Evolutionary conservation across 2,329 filamentous ascomycete species (phyloP).

Genomic region (Leptoxyphium fumago): DNA sequence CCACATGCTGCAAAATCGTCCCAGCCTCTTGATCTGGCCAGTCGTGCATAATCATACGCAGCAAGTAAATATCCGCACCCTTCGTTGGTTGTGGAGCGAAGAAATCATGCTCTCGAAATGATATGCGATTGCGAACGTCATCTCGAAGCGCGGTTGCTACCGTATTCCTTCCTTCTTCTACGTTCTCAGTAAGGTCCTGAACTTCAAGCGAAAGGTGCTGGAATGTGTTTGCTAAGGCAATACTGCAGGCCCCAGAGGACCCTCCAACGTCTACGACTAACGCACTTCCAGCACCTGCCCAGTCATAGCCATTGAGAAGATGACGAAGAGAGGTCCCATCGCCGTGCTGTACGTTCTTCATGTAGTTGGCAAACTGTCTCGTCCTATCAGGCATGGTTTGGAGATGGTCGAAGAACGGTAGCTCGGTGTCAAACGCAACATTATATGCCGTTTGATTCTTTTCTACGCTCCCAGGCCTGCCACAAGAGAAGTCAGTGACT

Average conservation of each 20-base stretch:
- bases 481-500: too few species aligned
- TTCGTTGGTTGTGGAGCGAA: conserved; percentile 15
- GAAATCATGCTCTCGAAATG: conserved; percentile 12
- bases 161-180: too few species aligned
- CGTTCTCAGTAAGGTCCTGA: too few species aligned
- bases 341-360: too few species aligned
- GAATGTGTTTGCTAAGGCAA: too few species aligned
- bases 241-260: too few species aligned
- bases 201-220: too few species aligned
- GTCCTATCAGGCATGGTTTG: conserved; percentile 7
- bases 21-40: conserved; percentile 12
- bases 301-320: background rate
- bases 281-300: background rate
- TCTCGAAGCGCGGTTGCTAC: too few species aligned
- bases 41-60: conserved; percentile 15
- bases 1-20: conserved; percentile 9
- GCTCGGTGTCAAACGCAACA: conserved; percentile 6
- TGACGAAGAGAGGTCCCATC: too few species aligned
- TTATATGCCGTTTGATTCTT: conserved; percentile 12
- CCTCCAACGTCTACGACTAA: background rate
- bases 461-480: too few species aligned
- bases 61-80: conserved; percentile 17
- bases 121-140: conserved; percentile 5
- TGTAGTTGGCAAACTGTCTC: conserved; percentile 10
- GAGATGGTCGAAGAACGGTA: conserved; percentile 12